Evolutionary conservation across 306 rosid species (phyloP), one percentile per base, ranked within the genome.

Genomic region (Cucurbita maxima): DNA sequence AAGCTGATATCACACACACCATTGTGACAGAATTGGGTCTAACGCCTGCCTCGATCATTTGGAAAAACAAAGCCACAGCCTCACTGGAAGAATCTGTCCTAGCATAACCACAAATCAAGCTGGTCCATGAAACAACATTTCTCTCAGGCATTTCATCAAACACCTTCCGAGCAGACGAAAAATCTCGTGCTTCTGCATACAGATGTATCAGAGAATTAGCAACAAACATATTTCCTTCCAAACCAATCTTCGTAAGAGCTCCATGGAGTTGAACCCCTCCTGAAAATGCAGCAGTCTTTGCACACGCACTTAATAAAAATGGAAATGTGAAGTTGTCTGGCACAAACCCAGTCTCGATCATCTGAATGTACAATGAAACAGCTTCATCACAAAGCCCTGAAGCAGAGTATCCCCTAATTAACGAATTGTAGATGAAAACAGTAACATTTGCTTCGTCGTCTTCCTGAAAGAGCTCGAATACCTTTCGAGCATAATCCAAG

Each of bases 91-190:
- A 59, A 51, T 74, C 80, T 71, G 79, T 75, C 75, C 89, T 80
- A 50, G 82, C 83, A 81, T 88, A 88, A 5, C 96, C 96, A 79
- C 88, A 88, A 67, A 88, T 92, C 86, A 92, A 83, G 76, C 89
- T 87, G 76, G 96, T 92, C 98, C 96, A 90, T 14, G 92, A 90
- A 84, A 90, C 89, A 22, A 84, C 96, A 76, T 88, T 90, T 86
- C 96, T 88, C 1, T 87, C 84, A 68, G 50, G 73, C 97, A 91
- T 87, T 79, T 7, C 74, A 48, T 87, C 97, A 76, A 91, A 91
- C 85, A 88, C 80, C 84, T 87, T 91, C 2, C 76, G 84, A 30
- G 82, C 89, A 40, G 74, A 64, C 2, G 70, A 86, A 77, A 92
- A 72, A 52, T 79, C 78, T 47, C 89, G 85, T 38, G 87, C 75